Evolutionary conservation across 768 basidiomycete genomes (phyloP).

Genomic region (Kwoniella botswanensis): DNA sequence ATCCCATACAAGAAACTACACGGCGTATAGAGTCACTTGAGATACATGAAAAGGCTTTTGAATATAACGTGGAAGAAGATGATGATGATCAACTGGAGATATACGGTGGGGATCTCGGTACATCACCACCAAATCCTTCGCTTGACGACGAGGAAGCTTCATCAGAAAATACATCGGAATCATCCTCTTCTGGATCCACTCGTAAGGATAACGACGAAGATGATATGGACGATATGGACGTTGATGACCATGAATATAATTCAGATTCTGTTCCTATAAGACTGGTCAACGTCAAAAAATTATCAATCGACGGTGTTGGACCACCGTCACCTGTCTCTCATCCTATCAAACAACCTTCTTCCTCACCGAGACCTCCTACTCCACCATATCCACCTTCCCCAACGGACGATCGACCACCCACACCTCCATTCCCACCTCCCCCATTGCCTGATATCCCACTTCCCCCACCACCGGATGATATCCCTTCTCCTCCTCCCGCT

Average conservation of each 20-base stretch:
- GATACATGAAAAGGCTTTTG: constrained; percentile 15
- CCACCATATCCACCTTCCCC: constrained; percentile 20
- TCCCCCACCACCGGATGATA: constrained; percentile 20
- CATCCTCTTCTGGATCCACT: not conserved
- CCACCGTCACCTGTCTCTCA: constrained; percentile 11
- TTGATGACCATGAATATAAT: constrained; percentile 5
- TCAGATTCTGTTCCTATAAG: not conserved
- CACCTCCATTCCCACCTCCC: constrained; percentile 16
- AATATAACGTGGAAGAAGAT: constrained; percentile 8
- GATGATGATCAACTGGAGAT: constrained; percentile 34
- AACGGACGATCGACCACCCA: constrained; percentile 9
- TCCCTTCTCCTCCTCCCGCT: constrained; percentile 19
- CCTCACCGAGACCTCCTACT: constrained; percentile 1
- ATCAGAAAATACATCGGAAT: not conserved
- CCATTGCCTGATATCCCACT: constrained; percentile 8
- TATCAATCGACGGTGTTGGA: not conserved
- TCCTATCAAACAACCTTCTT: not conserved
- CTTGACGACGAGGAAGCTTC: not conserved
- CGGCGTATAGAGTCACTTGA: constrained; percentile 17
- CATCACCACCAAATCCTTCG: constrained; percentile 2
- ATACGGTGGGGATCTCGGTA: constrained; percentile 30
- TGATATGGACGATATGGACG: not conserved
- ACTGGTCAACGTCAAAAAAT: not conserved
- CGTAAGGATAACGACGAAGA: too few species aligned
- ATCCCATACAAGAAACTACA: constrained; percentile 38